Evolutionary conservation across 176 grass and related monocot species (phyloP).

Genomic region (Oryza meridionalis): DNA sequence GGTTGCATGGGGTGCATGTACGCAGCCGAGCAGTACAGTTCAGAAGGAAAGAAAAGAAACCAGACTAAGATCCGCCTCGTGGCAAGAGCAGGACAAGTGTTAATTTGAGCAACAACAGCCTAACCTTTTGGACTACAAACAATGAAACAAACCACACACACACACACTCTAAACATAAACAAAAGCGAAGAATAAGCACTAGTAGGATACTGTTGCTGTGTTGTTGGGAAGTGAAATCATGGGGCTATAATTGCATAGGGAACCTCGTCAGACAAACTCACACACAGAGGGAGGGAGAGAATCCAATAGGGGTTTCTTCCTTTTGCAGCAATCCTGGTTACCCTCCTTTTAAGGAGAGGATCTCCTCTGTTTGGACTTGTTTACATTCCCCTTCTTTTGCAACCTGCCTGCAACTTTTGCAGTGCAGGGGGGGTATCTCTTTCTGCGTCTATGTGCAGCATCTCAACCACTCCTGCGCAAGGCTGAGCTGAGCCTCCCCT

Average conservation of each 20-base stretch:
- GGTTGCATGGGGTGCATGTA: conserved; percentile 18
- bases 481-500: not conserved
- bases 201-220: conserved; percentile 35
- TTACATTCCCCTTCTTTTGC: conserved; percentile 35
- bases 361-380: conserved; percentile 30
- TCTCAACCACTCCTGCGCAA: not conserved
- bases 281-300: not conserved
- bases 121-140: conserved; percentile 34
- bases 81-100: conserved; percentile 27
- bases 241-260: conserved; percentile 47
- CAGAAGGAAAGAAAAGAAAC: not conserved
- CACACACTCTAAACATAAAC: not conserved
- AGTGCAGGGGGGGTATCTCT: not conserved
- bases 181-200: conserved; percentile 18
- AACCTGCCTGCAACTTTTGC: conserved; percentile 10
- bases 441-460: conserved; percentile 15
- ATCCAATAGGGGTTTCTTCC: conserved; percentile 11
- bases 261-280: not conserved
- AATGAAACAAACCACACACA: not conserved
- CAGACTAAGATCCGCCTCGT: conserved; percentile 38
- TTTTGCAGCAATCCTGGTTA: conserved; percentile 48
- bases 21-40: not conserved
- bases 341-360: conserved; percentile 53
- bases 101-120: not conserved
- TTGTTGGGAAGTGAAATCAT: conserved; percentile 66